Conservation (phyloP, 23 red algal species). For the Gracilaria caudata region DNA sequence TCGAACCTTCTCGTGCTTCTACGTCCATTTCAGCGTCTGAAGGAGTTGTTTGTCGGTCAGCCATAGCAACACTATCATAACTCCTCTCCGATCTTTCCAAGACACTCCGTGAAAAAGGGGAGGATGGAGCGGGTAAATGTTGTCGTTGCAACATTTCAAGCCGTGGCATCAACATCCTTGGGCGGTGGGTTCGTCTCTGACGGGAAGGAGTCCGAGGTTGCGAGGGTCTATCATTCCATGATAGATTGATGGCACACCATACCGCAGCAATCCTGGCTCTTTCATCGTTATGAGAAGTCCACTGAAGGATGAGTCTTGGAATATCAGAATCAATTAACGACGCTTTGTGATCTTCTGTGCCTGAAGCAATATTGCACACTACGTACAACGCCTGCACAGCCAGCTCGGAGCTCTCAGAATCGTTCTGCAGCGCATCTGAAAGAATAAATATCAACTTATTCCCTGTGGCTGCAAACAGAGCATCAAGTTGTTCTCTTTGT, state of each 20-base stretch:
- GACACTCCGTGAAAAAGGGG: constrained; percentile 23
- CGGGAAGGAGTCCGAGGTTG: constrained; percentile 6
- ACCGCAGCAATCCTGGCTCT: constrained; percentile 68
- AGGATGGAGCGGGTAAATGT: constrained; percentile 53
- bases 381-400: constrained; percentile 74
- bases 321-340: constrained; percentile 53
- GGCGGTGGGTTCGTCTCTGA: background rate
- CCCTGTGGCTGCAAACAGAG: constrained; percentile 55
- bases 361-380: constrained; percentile 78
- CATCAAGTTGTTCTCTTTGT: constrained; percentile 61
- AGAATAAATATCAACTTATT: constrained; percentile 52
- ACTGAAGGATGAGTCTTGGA: constrained; percentile 56
- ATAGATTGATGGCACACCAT: constrained; percentile 71
- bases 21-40: constrained; percentile 22
- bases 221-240: constrained; percentile 51
- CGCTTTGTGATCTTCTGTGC: constrained; percentile 68
- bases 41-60: background rate
- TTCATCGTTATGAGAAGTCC: constrained; percentile 60
- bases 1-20: background rate
- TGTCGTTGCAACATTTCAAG: constrained; percentile 37
- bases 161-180: constrained; percentile 12
- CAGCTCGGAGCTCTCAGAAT: constrained; percentile 31
- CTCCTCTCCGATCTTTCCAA: constrained; percentile 29
- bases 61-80: constrained; percentile 1
- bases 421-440: constrained; percentile 25